Evolutionary conservation across 306 rosid species (phyloP).

Genomic region (Cicer yamashitae): DNA sequence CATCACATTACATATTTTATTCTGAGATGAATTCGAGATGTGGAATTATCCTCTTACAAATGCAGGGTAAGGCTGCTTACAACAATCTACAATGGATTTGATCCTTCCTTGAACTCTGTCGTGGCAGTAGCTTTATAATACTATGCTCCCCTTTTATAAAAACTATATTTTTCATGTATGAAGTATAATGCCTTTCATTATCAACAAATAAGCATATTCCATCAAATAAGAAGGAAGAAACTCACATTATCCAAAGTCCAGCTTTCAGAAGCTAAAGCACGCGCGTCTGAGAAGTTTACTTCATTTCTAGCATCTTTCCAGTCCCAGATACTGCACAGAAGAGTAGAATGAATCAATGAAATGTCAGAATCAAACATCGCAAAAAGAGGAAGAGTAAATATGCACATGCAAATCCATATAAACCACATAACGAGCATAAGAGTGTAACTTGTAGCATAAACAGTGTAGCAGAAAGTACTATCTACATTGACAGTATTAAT

Average conservation of each 20-base stretch:
- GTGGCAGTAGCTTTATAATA: background rate
- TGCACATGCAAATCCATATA: slow-evolving; percentile 33
- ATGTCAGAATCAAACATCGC: slow-evolving; percentile 17
- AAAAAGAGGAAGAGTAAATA: slow-evolving; percentile 17
- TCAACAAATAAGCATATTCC: slow-evolving; percentile 28
- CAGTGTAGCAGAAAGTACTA: background rate
- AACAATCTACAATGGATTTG: background rate
- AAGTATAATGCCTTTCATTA: slow-evolving; percentile 6
- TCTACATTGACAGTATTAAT: background rate
- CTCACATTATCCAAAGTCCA: slow-evolving; percentile 77
- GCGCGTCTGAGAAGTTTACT: slow-evolving; percentile 76
- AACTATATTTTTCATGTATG: slow-evolving; percentile 6
- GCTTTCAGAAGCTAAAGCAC: slow-evolving; percentile 72
- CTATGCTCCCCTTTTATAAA: background rate
- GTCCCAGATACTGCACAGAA: slow-evolving; percentile 74
- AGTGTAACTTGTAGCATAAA: slow-evolving; percentile 4
- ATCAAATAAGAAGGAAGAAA: slow-evolving; percentile 34
- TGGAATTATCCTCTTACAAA: background rate
- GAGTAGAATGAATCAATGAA: slow-evolving; percentile 36
- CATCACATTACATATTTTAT: background rate
- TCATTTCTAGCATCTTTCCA: slow-evolving; percentile 73
- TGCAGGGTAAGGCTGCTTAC: background rate
- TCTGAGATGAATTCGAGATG: background rate
- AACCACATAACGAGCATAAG: slow-evolving; percentile 25
- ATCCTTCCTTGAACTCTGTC: background rate